Base-by-base conservation (phyloP, 2,329 filamentous ascomycete genomes). In the Colletotrichum tropicicola region DNA sequence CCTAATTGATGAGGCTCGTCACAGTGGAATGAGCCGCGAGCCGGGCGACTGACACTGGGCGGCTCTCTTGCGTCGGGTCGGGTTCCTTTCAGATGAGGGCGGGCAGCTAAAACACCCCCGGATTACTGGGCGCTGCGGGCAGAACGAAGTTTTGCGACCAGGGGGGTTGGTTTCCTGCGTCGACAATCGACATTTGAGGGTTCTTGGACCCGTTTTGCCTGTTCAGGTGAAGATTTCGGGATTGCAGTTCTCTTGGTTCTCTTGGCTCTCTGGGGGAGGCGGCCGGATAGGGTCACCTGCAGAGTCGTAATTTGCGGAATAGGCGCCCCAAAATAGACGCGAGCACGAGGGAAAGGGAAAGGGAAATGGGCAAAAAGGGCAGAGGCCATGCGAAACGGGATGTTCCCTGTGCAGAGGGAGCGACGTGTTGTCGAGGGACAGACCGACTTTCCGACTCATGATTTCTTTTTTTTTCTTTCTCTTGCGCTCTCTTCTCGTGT, bases 101-200 rank as follows among this genome's bases (percentile, higher is more conserved):
- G 49, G 56, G 56, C 61, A 60, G 56, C 43, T 32, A 37, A 48
- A 55, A 59, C 49, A 55, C 39, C 56, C 61, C 61, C 49, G 57
- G 61, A 65, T 49, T 55, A 25, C 43, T 65, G 49, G 19, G 49
- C 27, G 35, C 43, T 17, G 21, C 21, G 17, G 30, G 32, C 55
- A 51, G 23, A 21, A 17, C n/a, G 39, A 54, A 21, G 19, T 19
- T 27, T 25, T 25, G 35, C 27, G 35, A 25, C 56, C n/a, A 54
- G 41, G 17, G 41, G 27, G 3, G n/a, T 23, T 21, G 53, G 52
- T 35, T 41, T 54, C 43, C 23, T 35, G 27, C 37, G 43, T 48
- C 48, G 44, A 55, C 45, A 60, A 49, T 58, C 61, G 56, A 65
- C 44, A 60, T 65, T 65, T 19, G 49, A 65, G 61, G 61, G 61